Conservation (phyloP, 768 basidiomycete genomes). For the Amanita thiersii region DNA sequence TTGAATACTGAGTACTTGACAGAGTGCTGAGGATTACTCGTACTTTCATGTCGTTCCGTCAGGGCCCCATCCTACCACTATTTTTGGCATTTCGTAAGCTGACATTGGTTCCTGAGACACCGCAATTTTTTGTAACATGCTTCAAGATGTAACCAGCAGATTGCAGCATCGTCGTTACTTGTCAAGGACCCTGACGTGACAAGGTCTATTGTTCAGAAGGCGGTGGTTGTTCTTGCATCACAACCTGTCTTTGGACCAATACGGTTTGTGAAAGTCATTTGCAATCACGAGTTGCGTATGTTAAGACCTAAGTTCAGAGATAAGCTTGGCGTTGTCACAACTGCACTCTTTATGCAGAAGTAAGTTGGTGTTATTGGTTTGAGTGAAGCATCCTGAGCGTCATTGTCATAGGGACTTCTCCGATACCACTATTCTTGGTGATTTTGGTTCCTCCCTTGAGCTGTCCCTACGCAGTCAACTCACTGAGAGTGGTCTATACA, state of each 20-base stretch:
- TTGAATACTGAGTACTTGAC: constrained; percentile 12
- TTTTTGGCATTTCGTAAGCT: constrained; percentile 93
- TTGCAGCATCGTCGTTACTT: constrained; percentile 68
- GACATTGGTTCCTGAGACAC: neutral
- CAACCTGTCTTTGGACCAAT: constrained; percentile 93
- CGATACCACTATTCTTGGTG: constrained; percentile 81
- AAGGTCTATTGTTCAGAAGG: constrained; percentile 94
- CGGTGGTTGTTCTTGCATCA: constrained; percentile 87
- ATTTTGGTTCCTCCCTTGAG: constrained; percentile 77
- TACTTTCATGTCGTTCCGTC: constrained; percentile 89
- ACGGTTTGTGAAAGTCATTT: constrained; percentile 37
- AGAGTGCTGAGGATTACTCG: constrained; percentile 91
- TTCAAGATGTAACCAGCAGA: constrained; percentile 88
- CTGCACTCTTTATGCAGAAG: constrained; percentile 84
- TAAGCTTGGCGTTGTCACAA: constrained; percentile 89
- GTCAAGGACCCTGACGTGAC: constrained; percentile 83
- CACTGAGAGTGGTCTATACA: constrained; percentile 91
- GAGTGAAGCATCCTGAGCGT: neutral
- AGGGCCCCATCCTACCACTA: constrained; percentile 62
- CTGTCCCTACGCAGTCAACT: constrained; percentile 66
- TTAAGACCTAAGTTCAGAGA: constrained; percentile 40
- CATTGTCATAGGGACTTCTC: constrained; percentile 62
- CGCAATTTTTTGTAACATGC: neutral
- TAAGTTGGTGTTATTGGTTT: constrained; percentile 15
- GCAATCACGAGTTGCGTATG: neutral